phyloP scores from a whole-genome alignment of 1,284 basidiomycete species.

The Cerrena zonata region DNA sequence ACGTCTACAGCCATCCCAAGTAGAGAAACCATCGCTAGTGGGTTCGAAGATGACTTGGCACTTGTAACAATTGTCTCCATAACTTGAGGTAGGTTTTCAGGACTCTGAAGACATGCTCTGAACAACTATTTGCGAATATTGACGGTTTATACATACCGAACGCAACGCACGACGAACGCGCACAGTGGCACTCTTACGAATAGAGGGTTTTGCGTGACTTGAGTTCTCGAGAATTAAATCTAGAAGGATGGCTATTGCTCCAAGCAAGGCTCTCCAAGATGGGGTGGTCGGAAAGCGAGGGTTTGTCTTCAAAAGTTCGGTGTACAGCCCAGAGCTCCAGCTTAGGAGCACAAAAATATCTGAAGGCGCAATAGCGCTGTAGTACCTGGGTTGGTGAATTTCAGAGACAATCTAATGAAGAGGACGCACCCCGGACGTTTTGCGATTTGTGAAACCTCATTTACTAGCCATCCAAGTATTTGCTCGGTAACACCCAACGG shows the following conservation, averaged over 20 bases:
- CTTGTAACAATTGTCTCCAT: slow-evolving; percentile 46
- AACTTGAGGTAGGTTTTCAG: slow-evolving; percentile 40
- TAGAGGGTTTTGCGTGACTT: slow-evolving; percentile 47
- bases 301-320: slow-evolving; percentile 40
- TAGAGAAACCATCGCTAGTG: slow-evolving; percentile 46
- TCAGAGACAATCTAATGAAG: slow-evolving; percentile 5
- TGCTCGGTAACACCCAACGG: slow-evolving; percentile 60
- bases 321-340: slow-evolving; percentile 69
- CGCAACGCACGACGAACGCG: slow-evolving; percentile 60
- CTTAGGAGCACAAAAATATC: slow-evolving; percentile 68
- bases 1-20: slow-evolving; percentile 61
- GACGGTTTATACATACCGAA: slow-evolving; percentile 34
- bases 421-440: slow-evolving; percentile 47
- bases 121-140: neutral
- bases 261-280: slow-evolving; percentile 46
- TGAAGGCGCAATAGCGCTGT: slow-evolving; percentile 55
- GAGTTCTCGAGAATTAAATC: slow-evolving; percentile 52
- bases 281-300: slow-evolving; percentile 40
- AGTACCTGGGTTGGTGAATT: too few species aligned
- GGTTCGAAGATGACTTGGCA: slow-evolving; percentile 44
- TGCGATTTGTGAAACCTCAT: slow-evolving; percentile 53
- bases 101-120: slow-evolving; percentile 34
- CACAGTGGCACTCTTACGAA: slow-evolving; percentile 57
- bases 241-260: slow-evolving; percentile 51
- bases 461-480: slow-evolving; percentile 66